Evolutionary conservation across 257 asterid species (phyloP).

Genomic region (Capsicum rhomboideum): DNA sequence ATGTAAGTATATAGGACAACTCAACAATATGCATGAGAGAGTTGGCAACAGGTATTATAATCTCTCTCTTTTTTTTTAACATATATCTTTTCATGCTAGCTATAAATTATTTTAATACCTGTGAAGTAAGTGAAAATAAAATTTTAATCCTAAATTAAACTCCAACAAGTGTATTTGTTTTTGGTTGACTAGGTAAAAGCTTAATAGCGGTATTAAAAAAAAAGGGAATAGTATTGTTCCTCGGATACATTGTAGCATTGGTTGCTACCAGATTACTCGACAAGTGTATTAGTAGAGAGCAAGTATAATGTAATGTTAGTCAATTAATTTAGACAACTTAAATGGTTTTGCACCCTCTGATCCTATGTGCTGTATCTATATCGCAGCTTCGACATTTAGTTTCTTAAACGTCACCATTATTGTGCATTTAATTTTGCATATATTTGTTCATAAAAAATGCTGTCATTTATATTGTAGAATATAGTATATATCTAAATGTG

Average conservation of each 20-base stretch:
- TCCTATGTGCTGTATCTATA: background rate
- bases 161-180: background rate
- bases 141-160: background rate
- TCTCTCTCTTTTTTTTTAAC: background rate
- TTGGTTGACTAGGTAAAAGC: too few relatives aligned
- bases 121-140: background rate
- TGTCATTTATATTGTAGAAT: background rate
- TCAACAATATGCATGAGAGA: background rate
- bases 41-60: background rate
- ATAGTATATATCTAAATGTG: background rate
- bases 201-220: too few relatives aligned
- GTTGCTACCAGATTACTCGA: too few relatives aligned
- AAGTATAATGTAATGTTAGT: background rate
- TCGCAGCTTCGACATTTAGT: background rate
- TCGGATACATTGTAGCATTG: too few relatives aligned
- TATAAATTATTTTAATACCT: background rate
- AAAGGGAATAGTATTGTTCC: too few relatives aligned
- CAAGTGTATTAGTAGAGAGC: background rate
- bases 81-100: background rate
- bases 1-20: background rate
- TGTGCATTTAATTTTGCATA: background rate
- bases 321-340: background rate
- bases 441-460: background rate
- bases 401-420: background rate
- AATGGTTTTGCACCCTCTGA: background rate